A percentile compares a stretch with the other conserved stretches of the same genome.
Conservation (phyloP, 2,329 filamentous ascomycete genomes). For the Septoria linicola region DNA sequence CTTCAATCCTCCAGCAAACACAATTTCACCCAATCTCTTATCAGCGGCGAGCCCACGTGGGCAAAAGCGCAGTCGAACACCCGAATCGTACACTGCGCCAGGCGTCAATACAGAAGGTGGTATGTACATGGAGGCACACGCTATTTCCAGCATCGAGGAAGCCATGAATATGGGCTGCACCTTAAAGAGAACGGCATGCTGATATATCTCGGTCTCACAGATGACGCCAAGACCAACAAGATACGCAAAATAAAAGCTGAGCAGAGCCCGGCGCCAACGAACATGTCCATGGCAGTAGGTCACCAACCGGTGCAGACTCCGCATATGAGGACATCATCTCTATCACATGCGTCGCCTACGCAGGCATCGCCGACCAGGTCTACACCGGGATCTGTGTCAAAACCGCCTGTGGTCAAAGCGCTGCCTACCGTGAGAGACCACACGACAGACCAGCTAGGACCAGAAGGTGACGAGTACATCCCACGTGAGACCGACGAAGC, state of each 20-base stretch:
- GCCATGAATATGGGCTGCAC: neutral
- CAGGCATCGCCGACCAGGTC: constrained; percentile 70
- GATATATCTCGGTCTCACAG: constrained; percentile 34
- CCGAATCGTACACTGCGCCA: constrained; percentile 56
- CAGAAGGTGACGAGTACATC: constrained; percentile 89
- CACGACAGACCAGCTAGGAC: constrained; percentile 89
- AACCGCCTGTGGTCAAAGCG: constrained; percentile 79
- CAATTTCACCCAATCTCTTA: constrained; percentile 46
- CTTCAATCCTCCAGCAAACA: constrained; percentile 38
- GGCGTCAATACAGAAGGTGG: constrained; percentile 60
- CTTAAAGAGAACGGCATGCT: constrained; percentile 19
- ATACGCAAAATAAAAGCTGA: constrained; percentile 35
- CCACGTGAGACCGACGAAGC: constrained; percentile 89
- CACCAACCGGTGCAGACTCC: constrained; percentile 52
- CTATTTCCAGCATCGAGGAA: neutral
- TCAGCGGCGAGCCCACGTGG: constrained; percentile 61
- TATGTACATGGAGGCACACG: constrained; percentile 55
- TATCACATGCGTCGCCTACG: constrained; percentile 54
- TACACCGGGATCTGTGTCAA: constrained; percentile 64
- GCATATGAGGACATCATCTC: constrained; percentile 52
- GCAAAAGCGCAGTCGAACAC: constrained; percentile 76
- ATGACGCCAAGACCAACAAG: constrained; percentile 52
- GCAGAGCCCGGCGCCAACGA: constrained; percentile 29
- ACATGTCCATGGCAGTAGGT: constrained; percentile 52
- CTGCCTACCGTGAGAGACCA: constrained; percentile 94